Percentiles rank a stretch among this genome's conserved stretches.
Evolutionary conservation across 306 rosid species (phyloP).

Genomic region (Prunus campanulata): DNA sequence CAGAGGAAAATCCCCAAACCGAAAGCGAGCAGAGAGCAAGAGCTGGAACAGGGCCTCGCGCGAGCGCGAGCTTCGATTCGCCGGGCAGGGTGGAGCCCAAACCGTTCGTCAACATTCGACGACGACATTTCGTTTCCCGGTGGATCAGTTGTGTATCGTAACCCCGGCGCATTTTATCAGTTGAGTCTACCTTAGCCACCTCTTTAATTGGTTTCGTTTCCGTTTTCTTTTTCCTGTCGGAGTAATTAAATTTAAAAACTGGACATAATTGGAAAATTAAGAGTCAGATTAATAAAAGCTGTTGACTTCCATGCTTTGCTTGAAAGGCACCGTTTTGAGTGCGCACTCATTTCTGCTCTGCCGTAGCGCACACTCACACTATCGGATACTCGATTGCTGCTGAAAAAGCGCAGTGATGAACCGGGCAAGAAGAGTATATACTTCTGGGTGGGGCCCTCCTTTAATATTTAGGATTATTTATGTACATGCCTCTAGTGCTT

Average conservation of each 20-base stretch:
- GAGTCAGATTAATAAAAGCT: not conserved
- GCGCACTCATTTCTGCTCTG: not conserved
- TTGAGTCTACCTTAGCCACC: slow-evolving; percentile 20
- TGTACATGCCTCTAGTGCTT: too few species aligned
- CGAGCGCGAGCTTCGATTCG: slow-evolving; percentile 44
- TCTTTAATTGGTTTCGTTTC: not conserved
- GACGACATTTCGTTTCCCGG: slow-evolving; percentile 22
- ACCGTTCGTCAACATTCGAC: slow-evolving; percentile 10
- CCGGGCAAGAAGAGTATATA: not conserved
- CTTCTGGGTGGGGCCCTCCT: not conserved
- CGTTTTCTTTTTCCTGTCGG: not conserved
- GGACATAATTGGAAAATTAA: not conserved
- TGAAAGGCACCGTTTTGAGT: not conserved
- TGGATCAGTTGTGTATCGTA: slow-evolving; percentile 33
- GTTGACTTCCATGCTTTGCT: not conserved
- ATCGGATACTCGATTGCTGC: not conserved
- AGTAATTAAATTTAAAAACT: not conserved
- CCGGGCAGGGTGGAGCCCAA: slow-evolving; percentile 22
- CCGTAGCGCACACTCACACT: not conserved
- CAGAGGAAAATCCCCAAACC: slow-evolving; percentile 19
- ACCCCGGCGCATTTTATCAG: slow-evolving; percentile 46
- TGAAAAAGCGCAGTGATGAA: not conserved
- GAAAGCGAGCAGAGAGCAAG: slow-evolving; percentile 11
- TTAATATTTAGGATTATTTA: not conserved
- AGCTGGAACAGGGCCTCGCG: slow-evolving; percentile 46